Conservation (phyloP, 192 early-diverging fungal genomes). For the Backusella mclennaniae region DNA sequence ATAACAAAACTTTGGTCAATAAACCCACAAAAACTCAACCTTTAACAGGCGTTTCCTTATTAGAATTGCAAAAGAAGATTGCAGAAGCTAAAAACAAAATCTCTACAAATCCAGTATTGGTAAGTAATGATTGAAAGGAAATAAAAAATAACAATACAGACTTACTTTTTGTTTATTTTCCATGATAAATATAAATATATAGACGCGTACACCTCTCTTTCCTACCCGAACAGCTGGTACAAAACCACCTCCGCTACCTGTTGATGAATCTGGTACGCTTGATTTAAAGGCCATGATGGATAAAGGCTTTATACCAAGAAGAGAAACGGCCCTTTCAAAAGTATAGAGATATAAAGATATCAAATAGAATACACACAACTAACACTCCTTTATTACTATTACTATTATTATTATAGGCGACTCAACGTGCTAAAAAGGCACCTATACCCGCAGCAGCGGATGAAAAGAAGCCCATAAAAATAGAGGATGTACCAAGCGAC, state of each 20-base stretch:
- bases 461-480: constrained; percentile 53
- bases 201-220: constrained; percentile 33
- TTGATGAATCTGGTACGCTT: constrained; percentile 48
- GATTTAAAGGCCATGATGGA: constrained; percentile 47
- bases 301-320: constrained; percentile 50
- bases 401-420: constrained; percentile 55
- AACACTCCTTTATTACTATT: constrained; percentile 32
- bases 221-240: constrained; percentile 27
- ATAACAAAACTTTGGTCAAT: background rate
- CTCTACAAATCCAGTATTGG: background rate
- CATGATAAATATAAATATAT: background rate
- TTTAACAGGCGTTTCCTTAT: constrained; percentile 16
- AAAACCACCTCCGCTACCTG: constrained; percentile 37
- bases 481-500: constrained; percentile 46
- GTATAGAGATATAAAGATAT: constrained; percentile 15
- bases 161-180: background rate
- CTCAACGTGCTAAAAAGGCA: constrained; percentile 53
- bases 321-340: constrained; percentile 43
- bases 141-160: background rate
- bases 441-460: constrained; percentile 31
- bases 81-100: constrained; percentile 43
- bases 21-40: background rate
- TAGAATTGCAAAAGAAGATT: constrained; percentile 49
- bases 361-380: constrained; percentile 32
- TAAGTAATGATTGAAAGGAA: background rate